A percentile compares a stretch with the other conserved stretches of the same genome.
phyloP scores from a whole-genome alignment of 371 early-diverging fungal species.

The Haplosporangium sp. region DNA sequence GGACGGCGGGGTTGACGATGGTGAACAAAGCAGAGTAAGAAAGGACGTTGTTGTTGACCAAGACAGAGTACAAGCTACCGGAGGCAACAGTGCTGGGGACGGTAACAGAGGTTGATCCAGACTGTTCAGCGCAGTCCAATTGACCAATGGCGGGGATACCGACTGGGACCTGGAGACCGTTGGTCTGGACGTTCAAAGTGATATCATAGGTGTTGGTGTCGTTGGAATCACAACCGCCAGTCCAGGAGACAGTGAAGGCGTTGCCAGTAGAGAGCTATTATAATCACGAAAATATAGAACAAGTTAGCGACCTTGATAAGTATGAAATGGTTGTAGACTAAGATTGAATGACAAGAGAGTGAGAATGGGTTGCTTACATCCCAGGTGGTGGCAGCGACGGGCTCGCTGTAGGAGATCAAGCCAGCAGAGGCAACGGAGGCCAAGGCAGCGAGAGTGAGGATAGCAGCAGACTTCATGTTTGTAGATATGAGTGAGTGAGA shows the following conservation, averaged over 20 bases:
- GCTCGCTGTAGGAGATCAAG: conserved; percentile 15
- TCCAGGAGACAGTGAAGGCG: conserved; percentile 17
- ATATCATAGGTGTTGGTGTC: conserved; percentile 25
- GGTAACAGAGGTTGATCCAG: conserved; percentile 13
- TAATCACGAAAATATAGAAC: too few species aligned
- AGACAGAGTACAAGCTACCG: conserved; percentile 37
- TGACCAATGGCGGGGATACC: conserved; percentile 21
- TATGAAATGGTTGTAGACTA: not conserved
- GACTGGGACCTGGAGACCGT: conserved; percentile 16
- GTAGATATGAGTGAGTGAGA: not conserved
- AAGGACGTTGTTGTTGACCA: conserved; percentile 18
- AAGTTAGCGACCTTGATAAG: too few species aligned
- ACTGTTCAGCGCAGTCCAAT: conserved; percentile 20
- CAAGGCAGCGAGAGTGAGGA: conserved; percentile 24
- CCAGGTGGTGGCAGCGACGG: conserved; percentile 30
- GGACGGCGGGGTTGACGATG: conserved; percentile 26
- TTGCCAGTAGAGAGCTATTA: conserved; percentile 9
- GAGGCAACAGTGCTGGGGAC: conserved; percentile 29
- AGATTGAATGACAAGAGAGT: not conserved
- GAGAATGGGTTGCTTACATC: not conserved
- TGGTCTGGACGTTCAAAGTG: conserved; percentile 15
- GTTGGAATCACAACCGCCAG: conserved; percentile 13
- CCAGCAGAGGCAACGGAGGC: conserved; percentile 33
- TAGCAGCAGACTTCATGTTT: conserved; percentile 34
- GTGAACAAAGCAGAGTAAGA: conserved; percentile 50